Conservation (phyloP, 1,284 basidiomycete genomes). For the Ceratobasidium sp. region DNA sequence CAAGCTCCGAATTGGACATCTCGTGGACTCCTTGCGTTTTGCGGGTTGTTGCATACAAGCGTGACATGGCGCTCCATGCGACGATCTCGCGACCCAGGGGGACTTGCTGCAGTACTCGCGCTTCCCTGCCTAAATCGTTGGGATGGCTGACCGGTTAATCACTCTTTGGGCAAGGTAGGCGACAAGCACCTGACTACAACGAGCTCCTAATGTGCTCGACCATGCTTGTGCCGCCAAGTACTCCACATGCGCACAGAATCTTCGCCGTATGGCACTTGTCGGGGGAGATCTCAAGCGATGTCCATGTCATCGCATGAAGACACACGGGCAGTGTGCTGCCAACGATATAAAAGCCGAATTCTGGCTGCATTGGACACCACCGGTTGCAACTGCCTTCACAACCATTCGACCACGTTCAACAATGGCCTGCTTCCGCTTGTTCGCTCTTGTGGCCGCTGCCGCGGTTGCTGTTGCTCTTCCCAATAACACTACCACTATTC, state of each 20-base stretch:
- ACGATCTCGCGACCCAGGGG: too few relatives aligned
- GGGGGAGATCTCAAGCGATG: not conserved
- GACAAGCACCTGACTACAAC: too few relatives aligned
- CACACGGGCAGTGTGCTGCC: not conserved
- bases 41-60: too few relatives aligned
- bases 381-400: not conserved
- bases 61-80: too few relatives aligned
- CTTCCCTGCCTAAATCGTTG: too few relatives aligned
- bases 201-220: not conserved
- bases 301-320: not conserved
- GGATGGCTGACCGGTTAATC: too few relatives aligned
- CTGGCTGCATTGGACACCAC: not conserved
- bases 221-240: not conserved
- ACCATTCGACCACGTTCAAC: not conserved
- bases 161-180: too few relatives aligned
- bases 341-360: not conserved
- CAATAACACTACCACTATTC: constrained; percentile 1
- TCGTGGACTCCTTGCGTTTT: too few relatives aligned
- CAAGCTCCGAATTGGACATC: too few relatives aligned
- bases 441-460: not conserved
- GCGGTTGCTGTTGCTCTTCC: constrained; percentile 9
- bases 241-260: not conserved
- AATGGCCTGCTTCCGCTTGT: constrained; percentile 4
- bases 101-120: too few relatives aligned
- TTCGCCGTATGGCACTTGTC: not conserved